Evolutionary conservation across 1,139 yeast genomes (phyloP).

Genomic region (Geotrichum klebahnii): DNA sequence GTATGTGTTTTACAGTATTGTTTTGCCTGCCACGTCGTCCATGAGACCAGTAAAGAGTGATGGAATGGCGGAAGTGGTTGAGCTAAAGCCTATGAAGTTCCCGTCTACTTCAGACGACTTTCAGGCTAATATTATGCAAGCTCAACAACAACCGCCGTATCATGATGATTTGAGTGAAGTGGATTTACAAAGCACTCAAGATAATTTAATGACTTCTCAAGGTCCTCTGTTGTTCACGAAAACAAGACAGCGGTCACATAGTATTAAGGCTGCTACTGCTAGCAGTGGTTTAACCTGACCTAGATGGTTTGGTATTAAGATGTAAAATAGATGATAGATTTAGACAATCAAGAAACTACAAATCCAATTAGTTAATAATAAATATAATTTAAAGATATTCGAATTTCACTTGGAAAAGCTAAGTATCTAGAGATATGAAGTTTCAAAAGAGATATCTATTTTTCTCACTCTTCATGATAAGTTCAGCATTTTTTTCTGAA

Average conservation of each 20-base stretch:
- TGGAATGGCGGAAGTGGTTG: constrained; percentile 6
- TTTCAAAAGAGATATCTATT: too few relatives aligned
- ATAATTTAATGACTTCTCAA: too few relatives aligned
- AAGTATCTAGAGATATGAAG: too few relatives aligned
- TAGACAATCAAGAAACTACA: not conserved
- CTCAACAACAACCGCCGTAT: too few relatives aligned
- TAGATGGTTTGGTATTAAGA: not conserved
- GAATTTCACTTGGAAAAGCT: too few relatives aligned
- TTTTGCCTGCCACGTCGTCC: constrained; percentile 7
- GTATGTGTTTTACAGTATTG: constrained; percentile 51
- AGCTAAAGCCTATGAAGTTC: not conserved
- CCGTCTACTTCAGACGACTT: too few relatives aligned
- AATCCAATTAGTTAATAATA: not conserved
- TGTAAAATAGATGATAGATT: not conserved
- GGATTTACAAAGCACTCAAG: too few relatives aligned
- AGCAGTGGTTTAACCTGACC: not conserved
- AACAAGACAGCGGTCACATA: constrained; percentile 16
- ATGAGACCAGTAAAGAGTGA: constrained; percentile 6
- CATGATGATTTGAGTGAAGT: too few relatives aligned
- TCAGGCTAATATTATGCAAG: too few relatives aligned
- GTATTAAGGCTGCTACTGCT: constrained; percentile 4
- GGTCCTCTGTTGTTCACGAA: not conserved
- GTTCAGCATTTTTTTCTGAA: too few relatives aligned
- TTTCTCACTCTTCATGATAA: too few relatives aligned
- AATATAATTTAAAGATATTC: not conserved